These are phyloP conservation scores for Cyathus striatus DNA, from an alignment of 768 basidiomycete genomes.

Conservation along the genomic window DNA sequence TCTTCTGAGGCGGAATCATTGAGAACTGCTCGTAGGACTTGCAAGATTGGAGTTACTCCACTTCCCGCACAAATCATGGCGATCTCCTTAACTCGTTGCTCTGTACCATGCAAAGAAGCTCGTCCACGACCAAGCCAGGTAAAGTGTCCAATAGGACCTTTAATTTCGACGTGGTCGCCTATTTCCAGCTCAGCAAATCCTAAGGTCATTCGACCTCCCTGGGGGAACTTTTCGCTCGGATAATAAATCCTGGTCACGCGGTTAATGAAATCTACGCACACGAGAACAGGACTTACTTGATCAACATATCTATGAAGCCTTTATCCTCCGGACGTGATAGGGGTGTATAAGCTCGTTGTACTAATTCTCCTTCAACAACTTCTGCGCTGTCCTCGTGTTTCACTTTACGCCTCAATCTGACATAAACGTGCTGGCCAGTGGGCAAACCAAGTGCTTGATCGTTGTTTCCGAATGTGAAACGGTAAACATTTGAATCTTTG, in stretches of 20 bases:
- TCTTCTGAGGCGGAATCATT: constrained; percentile 31
- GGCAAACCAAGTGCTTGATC: constrained; percentile 47
- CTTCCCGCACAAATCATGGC: constrained; percentile 57
- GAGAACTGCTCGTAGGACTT: constrained; percentile 45
- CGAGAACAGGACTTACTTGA: constrained; percentile 32
- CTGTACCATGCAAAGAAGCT: constrained; percentile 28
- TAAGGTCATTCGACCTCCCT: constrained; percentile 49
- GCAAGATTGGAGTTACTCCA: constrained; percentile 56
- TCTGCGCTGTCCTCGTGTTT: constrained; percentile 8
- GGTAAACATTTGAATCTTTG: constrained; percentile 44
- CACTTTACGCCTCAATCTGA: constrained; percentile 35
- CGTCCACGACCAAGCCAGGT: constrained; percentile 39
- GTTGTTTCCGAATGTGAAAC: constrained; percentile 36
- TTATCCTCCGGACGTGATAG: constrained; percentile 35
- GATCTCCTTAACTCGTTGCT: constrained; percentile 30
- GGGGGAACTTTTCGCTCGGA: constrained; percentile 25
- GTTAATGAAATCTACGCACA: background rate
- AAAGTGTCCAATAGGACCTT: constrained; percentile 58
- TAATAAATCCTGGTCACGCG: constrained; percentile 25
- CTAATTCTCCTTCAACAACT: constrained; percentile 27
- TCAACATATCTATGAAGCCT: constrained; percentile 47
- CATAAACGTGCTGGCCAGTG: constrained; percentile 56
- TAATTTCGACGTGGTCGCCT: constrained; percentile 48
- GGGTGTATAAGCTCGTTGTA: constrained; percentile 59
- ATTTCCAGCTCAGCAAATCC: constrained; percentile 38